A percentile compares a stretch with the other conserved stretches of the same genome.
These are phyloP conservation scores for Suillus occidentalis DNA, from an alignment of 768 basidiomycete species.

Conservation along the genomic window DNA sequence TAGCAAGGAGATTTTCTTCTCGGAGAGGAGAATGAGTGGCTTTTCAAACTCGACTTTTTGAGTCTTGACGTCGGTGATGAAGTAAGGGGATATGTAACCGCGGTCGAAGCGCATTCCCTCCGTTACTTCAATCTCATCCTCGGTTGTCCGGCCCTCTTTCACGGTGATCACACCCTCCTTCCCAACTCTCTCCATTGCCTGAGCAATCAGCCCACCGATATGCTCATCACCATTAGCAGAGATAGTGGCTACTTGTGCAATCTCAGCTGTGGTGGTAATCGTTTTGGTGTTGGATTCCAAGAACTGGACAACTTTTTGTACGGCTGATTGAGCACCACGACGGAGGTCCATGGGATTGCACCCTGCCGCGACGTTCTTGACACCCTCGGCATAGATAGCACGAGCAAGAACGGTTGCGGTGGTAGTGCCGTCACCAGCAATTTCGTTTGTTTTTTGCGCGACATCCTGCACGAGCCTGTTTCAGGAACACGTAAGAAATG, in stretches of 20 bases:
- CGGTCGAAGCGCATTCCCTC: slow-evolving; percentile 99
- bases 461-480: slow-evolving; percentile 90
- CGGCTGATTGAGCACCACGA: slow-evolving; percentile 95
- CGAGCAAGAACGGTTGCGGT: slow-evolving; percentile 96
- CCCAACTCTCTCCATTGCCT: slow-evolving; percentile 99
- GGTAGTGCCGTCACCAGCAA: slow-evolving; percentile 97
- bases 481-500: slow-evolving; percentile 6
- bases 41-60: slow-evolving; percentile 98
- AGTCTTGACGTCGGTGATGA: slow-evolving; percentile 95
- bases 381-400: slow-evolving; percentile 97
- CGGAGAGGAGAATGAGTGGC: slow-evolving; percentile 87
- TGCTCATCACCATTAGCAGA: slow-evolving; percentile 81
- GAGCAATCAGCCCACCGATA: slow-evolving; percentile 92
- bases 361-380: slow-evolving; percentile 98
- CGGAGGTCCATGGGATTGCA: slow-evolving; percentile 99
- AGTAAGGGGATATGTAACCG: slow-evolving; percentile 97
- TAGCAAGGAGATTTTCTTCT: slow-evolving; percentile 96
- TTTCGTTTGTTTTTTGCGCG: slow-evolving; percentile 94
- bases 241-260: slow-evolving; percentile 98
- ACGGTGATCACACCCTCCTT: slow-evolving; percentile 99
- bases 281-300: slow-evolving; percentile 86
- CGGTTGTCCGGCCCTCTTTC: slow-evolving; percentile 97
- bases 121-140: slow-evolving; percentile 98
- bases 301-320: slow-evolving; percentile 92
- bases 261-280: slow-evolving; percentile 96